These are phyloP conservation scores for Alternaria sp. DNA, from an alignment of 2,329 filamentous ascomycete genomes.

Conservation along the genomic window DNA sequence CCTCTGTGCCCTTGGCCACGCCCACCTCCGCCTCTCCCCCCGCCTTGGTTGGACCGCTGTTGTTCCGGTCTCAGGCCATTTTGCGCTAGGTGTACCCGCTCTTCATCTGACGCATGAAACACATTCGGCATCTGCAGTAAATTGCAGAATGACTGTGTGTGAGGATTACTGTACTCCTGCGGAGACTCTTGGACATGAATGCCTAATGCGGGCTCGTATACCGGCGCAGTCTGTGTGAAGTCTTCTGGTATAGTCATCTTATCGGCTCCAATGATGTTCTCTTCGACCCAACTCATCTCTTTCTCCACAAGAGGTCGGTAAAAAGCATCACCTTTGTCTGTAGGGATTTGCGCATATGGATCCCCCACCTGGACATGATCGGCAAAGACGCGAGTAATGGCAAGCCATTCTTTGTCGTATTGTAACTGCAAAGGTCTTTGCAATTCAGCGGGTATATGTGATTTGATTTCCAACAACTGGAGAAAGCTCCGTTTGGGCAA, in stretches of 20 bases:
- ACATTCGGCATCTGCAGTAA: slow-evolving; percentile 79
- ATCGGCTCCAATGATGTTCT: slow-evolving; percentile 70
- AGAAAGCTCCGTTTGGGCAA: slow-evolving; percentile 81
- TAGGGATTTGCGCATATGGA: slow-evolving; percentile 60
- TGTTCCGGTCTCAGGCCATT: slow-evolving; percentile 42
- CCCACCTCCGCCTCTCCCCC: slow-evolving; percentile 41
- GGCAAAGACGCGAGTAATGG: slow-evolving; percentile 86
- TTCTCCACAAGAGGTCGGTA: slow-evolving; percentile 74
- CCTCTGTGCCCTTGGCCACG: slow-evolving; percentile 31
- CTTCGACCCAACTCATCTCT: slow-evolving; percentile 80
- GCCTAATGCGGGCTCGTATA: slow-evolving; percentile 67
- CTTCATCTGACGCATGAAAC: slow-evolving; percentile 76
- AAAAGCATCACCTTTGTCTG: slow-evolving; percentile 71
- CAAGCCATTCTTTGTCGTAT: slow-evolving; percentile 95
- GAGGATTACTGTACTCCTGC: slow-evolving; percentile 83
- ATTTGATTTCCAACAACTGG: slow-evolving; percentile 70
- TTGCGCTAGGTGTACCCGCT: slow-evolving; percentile 56
- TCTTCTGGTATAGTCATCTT: slow-evolving; percentile 77
- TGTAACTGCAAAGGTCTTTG: slow-evolving; percentile 67
- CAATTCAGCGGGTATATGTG: slow-evolving; percentile 36
- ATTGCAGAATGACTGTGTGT: slow-evolving; percentile 83
- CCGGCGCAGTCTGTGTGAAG: slow-evolving; percentile 78
- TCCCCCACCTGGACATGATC: slow-evolving; percentile 66
- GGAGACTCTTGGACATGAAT: slow-evolving; percentile 71
- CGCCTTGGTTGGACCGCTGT: slow-evolving; percentile 39